Evolutionary conservation across 148 eudicot species (phyloP).

Genomic region (Persicaria maculosa): DNA sequence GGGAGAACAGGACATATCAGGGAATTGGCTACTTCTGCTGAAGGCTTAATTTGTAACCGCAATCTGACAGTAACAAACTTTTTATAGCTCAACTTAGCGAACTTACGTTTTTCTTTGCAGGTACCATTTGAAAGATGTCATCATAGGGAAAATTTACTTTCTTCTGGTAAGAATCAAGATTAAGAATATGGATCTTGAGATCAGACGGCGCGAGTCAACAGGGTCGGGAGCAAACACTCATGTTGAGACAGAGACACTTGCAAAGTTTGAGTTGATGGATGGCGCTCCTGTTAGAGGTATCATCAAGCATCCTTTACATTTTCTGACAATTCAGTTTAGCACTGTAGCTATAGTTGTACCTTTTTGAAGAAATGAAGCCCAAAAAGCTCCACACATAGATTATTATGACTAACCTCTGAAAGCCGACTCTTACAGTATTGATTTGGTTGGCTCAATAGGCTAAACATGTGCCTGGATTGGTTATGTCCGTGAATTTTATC

Average conservation of each 20-base stretch:
- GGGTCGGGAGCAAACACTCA: constrained; percentile 97
- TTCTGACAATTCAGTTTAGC: not conserved
- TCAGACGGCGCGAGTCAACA: constrained; percentile 93
- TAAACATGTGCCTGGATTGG: not conserved
- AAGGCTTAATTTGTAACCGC: not conserved
- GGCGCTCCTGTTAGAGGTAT: constrained; percentile 99
- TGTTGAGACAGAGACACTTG: constrained; percentile 98
- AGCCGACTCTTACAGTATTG: not conserved
- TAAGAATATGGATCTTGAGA: constrained; percentile 98
- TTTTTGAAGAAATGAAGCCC: not conserved
- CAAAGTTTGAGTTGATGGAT: constrained; percentile 98
- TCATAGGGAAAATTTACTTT: constrained; percentile 93
- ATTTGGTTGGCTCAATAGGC: not conserved
- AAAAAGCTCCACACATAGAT: not conserved
- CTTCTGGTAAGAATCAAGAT: constrained; percentile 96
- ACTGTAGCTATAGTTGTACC: not conserved
- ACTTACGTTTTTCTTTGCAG: constrained; percentile 24
- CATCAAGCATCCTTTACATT: not conserved
- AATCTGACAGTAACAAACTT: not conserved
- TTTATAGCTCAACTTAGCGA: not conserved
- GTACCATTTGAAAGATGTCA: constrained; percentile 96
- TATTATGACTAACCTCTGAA: not conserved
- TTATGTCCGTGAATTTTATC: not conserved
- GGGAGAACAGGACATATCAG: not conserved
- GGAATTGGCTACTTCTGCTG: too few species aligned